phyloP scores from a whole-genome alignment of 2,329 filamentous ascomycete species.

The Colletotrichum cuscutae region DNA sequence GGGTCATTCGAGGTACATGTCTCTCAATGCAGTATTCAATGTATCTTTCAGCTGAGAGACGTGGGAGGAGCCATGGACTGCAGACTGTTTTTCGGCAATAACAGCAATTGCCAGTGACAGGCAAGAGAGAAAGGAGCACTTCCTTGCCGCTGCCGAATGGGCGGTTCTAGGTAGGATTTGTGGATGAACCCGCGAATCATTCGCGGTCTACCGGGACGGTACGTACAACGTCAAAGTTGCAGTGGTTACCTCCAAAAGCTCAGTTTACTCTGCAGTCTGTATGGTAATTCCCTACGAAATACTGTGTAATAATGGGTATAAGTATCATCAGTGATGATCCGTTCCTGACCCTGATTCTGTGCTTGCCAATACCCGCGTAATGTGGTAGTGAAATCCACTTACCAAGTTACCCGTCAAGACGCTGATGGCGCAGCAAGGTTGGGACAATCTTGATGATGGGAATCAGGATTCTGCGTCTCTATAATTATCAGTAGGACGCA shows the following conservation, averaged over 20 bases:
- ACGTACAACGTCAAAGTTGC: not conserved
- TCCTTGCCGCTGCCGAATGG: constrained; percentile 4
- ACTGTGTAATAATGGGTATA: too few relatives aligned
- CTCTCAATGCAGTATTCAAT: too few relatives aligned
- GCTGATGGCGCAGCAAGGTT: not conserved
- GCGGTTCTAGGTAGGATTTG: not conserved
- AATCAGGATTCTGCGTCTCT: not conserved
- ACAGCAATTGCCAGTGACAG: not conserved
- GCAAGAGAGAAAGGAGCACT: not conserved
- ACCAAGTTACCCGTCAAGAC: not conserved
- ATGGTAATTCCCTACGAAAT: too few relatives aligned
- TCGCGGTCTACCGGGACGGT: not conserved
- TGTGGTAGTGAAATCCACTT: constrained; percentile 14
- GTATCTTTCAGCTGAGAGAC: not conserved
- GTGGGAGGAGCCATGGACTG: not conserved
- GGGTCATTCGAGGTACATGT: too few relatives aligned
- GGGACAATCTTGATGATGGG: not conserved
- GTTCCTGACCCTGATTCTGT: not conserved
- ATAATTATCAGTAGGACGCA: not conserved
- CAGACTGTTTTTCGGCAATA: not conserved
- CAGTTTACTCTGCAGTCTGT: too few relatives aligned
- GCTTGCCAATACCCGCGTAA: not conserved
- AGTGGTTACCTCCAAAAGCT: not conserved
- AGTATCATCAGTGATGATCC: not conserved
- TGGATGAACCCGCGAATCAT: constrained; percentile 22